Percentiles rank a stretch among this genome's conserved stretches.
Evolutionary conservation across 2,329 filamentous ascomycete species (phyloP).

Genomic region (Aspergillus novofumigatus): DNA sequence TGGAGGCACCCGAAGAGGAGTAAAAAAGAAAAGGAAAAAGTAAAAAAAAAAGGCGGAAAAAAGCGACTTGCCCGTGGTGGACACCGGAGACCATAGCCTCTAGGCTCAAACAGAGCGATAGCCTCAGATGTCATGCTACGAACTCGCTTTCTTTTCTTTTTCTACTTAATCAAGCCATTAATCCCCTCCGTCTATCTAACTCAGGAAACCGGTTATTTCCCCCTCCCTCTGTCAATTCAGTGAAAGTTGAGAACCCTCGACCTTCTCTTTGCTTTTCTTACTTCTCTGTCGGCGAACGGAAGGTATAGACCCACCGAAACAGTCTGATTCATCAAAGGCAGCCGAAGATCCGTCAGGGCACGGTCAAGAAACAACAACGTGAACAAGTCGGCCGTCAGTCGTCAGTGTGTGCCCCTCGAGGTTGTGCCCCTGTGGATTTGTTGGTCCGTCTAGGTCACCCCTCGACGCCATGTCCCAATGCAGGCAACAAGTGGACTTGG

Average conservation of each 20-base stretch:
- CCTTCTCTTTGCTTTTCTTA: background rate
- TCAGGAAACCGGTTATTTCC: background rate
- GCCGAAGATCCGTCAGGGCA: constrained; percentile 15
- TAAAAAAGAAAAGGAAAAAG: constrained; percentile 13
- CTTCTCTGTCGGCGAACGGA: constrained; percentile 11
- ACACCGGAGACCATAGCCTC: background rate
- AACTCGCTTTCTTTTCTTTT: background rate
- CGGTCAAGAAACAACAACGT: background rate
- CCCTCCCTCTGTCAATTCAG: background rate
- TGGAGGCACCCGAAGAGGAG: constrained; percentile 2
- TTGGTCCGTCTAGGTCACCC: background rate
- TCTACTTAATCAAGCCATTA: background rate
- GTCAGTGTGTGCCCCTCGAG: constrained; percentile 10
- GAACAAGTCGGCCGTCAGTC: constrained; percentile 6
- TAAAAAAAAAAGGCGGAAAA: constrained; percentile 3
- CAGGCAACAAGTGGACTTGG: constrained; percentile 15
- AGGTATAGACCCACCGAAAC: constrained; percentile 14
- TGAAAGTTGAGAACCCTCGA: background rate
- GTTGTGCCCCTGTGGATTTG: background rate
- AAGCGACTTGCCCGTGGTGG: constrained; percentile 1
- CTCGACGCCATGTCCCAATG: constrained; percentile 12
- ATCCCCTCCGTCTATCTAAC: background rate
- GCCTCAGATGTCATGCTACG: background rate
- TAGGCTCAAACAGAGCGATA: background rate
- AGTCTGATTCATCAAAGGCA: constrained; percentile 6